A percentile compares a stretch with the other conserved stretches of the same genome.
Conservation (phyloP, 805 yeast genomes). For the Starmerella floricola region DNA sequence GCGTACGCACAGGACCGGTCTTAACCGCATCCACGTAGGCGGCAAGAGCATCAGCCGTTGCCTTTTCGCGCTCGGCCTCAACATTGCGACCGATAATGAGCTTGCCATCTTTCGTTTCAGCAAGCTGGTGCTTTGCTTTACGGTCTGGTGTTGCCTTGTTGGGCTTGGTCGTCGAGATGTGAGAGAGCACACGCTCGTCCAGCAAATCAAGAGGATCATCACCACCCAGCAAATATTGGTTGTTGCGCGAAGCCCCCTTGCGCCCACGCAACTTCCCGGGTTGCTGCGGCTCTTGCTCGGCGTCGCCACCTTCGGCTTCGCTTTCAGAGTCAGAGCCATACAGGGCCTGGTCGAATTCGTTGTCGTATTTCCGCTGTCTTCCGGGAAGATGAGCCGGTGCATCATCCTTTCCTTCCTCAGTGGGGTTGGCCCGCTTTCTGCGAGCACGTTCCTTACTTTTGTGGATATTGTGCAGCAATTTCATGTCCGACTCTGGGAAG, state of each 20-base stretch:
- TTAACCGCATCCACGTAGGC: conserved; percentile 91
- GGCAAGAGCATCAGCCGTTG: conserved; percentile 48
- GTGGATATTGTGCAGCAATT: conserved; percentile 70
- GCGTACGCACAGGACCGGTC: conserved; percentile 90
- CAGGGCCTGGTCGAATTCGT: conserved; percentile 87
- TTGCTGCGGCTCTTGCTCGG: neutral
- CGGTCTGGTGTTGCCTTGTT: conserved; percentile 35
- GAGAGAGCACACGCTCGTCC: conserved; percentile 73
- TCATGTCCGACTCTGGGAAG: conserved; percentile 85
- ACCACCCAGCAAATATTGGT: conserved; percentile 58
- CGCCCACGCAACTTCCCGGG: neutral
- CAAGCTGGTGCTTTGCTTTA: conserved; percentile 25
- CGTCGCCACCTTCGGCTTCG: conserved; percentile 26
- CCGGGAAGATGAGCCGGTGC: conserved; percentile 45
- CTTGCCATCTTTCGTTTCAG: conserved; percentile 47
- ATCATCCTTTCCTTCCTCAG: conserved; percentile 26
- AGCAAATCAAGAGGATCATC: conserved; percentile 75
- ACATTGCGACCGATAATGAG: conserved; percentile 46
- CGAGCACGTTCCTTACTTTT: conserved; percentile 76
- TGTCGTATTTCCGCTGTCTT: conserved; percentile 42
- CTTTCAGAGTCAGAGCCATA: conserved; percentile 54
- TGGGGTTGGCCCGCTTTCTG: conserved; percentile 40
- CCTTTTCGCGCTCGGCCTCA: conserved; percentile 25
- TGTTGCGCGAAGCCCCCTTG: conserved; percentile 24
- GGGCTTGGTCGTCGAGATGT: conserved; percentile 81